Percentiles rank a stretch among this genome's conserved stretches.
phyloP scores from a whole-genome alignment of 2,329 filamentous ascomycete species.

The Aspergillus latus region DNA sequence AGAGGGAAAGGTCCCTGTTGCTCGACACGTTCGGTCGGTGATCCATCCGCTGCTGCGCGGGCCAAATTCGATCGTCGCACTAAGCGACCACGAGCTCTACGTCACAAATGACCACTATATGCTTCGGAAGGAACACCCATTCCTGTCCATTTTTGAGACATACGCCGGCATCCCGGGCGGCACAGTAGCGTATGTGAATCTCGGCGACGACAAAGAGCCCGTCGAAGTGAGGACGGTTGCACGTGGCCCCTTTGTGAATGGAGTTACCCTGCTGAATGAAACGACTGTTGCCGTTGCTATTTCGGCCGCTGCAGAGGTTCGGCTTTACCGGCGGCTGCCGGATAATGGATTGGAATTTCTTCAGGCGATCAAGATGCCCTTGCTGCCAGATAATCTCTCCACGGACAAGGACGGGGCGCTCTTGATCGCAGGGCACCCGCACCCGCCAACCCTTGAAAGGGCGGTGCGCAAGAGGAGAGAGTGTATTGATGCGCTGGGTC shows the following conservation, averaged over 20 bases:
- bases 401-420: conserved; percentile 13
- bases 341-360: background rate
- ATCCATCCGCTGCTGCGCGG: conserved; percentile 11
- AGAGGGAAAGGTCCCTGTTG: background rate
- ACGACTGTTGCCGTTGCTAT: conserved; percentile 16
- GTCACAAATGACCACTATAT: conserved; percentile 21
- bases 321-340: background rate
- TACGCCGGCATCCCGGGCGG: conserved; percentile 14
- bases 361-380: conserved; percentile 7
- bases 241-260: conserved; percentile 18
- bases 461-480: background rate
- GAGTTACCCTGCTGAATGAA: conserved; percentile 14
- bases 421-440: conserved; percentile 19
- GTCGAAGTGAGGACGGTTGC: conserved; percentile 13
- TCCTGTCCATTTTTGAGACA: conserved; percentile 12
- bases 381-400: conserved; percentile 20
- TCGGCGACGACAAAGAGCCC: background rate
- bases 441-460: conserved; percentile 11
- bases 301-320: conserved; percentile 4
- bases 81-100: conserved; percentile 17
- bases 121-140: background rate
- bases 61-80: conserved; percentile 17
- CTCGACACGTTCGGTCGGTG: conserved; percentile 8
- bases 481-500: conserved; percentile 1
- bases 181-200: conserved; percentile 13